These are phyloP conservation scores for Colletotrichum paranaense DNA, from an alignment of 2,329 filamentous ascomycete genomes.

Conservation along the genomic window DNA sequence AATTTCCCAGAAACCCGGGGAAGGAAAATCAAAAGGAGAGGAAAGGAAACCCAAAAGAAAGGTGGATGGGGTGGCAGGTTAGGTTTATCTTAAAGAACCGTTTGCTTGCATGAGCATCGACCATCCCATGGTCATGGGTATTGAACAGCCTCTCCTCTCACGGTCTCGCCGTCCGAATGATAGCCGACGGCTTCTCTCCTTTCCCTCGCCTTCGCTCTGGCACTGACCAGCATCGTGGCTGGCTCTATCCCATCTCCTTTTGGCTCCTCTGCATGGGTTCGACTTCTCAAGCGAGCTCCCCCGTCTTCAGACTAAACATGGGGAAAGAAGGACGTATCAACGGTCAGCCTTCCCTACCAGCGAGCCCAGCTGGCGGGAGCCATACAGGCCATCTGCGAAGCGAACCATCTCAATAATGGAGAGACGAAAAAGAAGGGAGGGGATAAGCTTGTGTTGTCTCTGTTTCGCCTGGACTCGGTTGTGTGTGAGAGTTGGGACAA, in stretches of 20 bases:
- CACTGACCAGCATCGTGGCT: not conserved
- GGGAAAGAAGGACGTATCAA: not conserved
- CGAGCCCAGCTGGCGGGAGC: not conserved
- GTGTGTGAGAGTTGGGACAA: conserved; percentile 36
- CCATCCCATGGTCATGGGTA: conserved; percentile 20
- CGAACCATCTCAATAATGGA: conserved; percentile 27
- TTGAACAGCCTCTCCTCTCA: not conserved
- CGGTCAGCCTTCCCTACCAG: not conserved
- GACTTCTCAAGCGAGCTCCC: not conserved
- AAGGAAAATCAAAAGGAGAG: not conserved
- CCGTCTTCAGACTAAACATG: conserved; percentile 7
- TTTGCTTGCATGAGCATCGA: not conserved
- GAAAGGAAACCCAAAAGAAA: not conserved
- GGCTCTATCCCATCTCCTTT: not conserved
- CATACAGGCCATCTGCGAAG: conserved; percentile 20
- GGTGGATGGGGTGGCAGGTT: conserved; percentile 20
- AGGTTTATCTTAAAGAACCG: conserved; percentile 29
- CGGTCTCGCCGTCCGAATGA: conserved; percentile 7
- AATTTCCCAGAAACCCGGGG: conserved; percentile 33
- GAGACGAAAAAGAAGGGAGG: conserved; percentile 12
- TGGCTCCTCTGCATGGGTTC: not conserved
- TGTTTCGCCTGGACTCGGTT: conserved; percentile 33
- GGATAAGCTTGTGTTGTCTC: conserved; percentile 29
- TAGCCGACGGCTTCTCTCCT: not conserved
- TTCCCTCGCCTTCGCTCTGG: not conserved